These are phyloP conservation scores for Przewalskia tangutica DNA, from an alignment of 257 asterid genomes.

Conservation along the genomic window DNA sequence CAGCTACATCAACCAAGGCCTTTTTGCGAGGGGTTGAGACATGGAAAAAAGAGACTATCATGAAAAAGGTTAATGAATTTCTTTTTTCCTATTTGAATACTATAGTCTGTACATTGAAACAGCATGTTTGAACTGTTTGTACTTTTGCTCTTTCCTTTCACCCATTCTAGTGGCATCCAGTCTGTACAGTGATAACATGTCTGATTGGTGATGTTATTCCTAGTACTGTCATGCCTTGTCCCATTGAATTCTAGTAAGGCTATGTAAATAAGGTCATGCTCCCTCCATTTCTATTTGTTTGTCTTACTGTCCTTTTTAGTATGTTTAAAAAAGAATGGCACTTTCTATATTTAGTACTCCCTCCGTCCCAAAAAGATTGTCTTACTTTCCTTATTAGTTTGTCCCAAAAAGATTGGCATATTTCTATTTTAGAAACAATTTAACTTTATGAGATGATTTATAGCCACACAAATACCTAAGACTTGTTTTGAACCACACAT, in stretches of 20 bases:
- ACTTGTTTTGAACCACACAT: too few species aligned
- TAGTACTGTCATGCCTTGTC: background rate
- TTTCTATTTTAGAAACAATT: too few species aligned
- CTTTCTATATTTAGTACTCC: too few species aligned
- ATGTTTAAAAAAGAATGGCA: too few species aligned
- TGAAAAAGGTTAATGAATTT: slow-evolving; percentile 44
- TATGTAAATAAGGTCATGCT: background rate
- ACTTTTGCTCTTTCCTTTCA: background rate
- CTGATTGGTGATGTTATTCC: background rate
- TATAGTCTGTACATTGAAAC: background rate
- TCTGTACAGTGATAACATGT: background rate
- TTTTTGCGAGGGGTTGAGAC: slow-evolving; percentile 84
- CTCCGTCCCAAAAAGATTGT: too few species aligned
- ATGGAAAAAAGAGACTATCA: slow-evolving; percentile 83
- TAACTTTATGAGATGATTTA: too few species aligned
- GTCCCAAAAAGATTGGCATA: too few species aligned
- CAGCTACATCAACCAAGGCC: slow-evolving; percentile 87
- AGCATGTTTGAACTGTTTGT: background rate
- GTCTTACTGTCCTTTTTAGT: too few species aligned
- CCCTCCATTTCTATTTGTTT: too few species aligned
- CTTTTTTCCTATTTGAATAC: background rate
- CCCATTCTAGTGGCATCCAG: background rate
- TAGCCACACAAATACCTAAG: too few species aligned
- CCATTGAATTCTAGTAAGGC: background rate
- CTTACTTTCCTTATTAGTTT: too few species aligned